These are phyloP conservation scores for Globisporangium spiculum DNA, from an alignment of 352 stramenopile genomes.

Conservation along the genomic window DNA sequence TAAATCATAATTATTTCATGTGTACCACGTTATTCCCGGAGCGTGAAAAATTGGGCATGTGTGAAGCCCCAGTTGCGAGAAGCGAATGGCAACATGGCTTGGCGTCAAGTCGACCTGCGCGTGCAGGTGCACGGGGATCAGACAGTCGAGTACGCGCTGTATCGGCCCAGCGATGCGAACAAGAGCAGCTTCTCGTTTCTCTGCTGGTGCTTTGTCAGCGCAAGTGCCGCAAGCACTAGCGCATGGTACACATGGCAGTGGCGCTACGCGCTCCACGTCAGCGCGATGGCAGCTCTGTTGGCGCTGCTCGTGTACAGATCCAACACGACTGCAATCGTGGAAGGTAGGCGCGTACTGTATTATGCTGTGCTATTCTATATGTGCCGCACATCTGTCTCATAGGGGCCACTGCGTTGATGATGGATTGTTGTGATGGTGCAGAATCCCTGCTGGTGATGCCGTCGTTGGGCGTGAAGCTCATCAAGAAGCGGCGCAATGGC, in stretches of 20 bases:
- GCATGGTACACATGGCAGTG: conserved; percentile 23
- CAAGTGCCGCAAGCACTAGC: conserved; percentile 4
- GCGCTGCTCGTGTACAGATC: conserved; percentile 9
- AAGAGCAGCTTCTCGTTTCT: not conserved
- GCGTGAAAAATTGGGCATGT: not conserved
- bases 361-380: not conserved
- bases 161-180: conserved; percentile 1
- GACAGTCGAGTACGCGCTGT: conserved; percentile 57
- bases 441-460: conserved; percentile 78
- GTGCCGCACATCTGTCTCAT: not conserved
- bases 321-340: not conserved
- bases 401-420: not conserved
- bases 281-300: not conserved
- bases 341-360: conserved; percentile 4
- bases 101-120: conserved; percentile 39
- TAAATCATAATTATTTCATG: not conserved
- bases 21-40: conserved; percentile 11
- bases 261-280: not conserved
- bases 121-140: conserved; percentile 47
- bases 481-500: conserved; percentile 54
- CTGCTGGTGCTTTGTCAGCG: not conserved
- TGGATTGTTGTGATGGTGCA: conserved; percentile 17
- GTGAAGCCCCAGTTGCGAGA: not conserved
- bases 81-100: conserved; percentile 1
- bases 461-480: conserved; percentile 68